Evolutionary conservation across 805 yeast genomes (phyloP).

Genomic region (Monosporozyma siamensis): DNA sequence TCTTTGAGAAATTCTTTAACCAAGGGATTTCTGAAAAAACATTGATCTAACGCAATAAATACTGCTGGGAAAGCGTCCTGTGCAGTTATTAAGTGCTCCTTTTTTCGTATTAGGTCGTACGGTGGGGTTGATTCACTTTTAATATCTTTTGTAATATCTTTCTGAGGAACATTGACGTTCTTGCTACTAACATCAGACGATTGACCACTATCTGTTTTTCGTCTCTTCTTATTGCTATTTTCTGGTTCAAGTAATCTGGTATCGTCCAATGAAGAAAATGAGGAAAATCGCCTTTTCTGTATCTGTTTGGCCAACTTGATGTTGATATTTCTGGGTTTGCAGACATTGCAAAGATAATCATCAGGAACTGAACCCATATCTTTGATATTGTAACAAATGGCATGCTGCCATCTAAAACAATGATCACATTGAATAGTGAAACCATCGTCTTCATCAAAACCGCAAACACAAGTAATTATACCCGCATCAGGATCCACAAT

Average conservation of each 20-base stretch:
- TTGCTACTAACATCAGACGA: slow-evolving; percentile 9
- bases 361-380: slow-evolving; percentile 74
- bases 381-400: slow-evolving; percentile 73
- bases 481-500: slow-evolving; percentile 78
- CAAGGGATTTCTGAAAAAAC: slow-evolving; percentile 36
- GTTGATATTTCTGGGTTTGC: slow-evolving; percentile 49
- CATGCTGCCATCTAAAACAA: slow-evolving; percentile 93
- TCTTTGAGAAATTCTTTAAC: slow-evolving; percentile 38
- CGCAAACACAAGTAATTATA: slow-evolving; percentile 82
- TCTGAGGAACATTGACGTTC: not conserved
- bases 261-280: not conserved
- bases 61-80: slow-evolving; percentile 30
- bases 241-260: slow-evolving; percentile 4
- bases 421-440: slow-evolving; percentile 90
- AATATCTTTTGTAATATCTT: not conserved
- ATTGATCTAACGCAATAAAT: slow-evolving; percentile 28
- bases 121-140: not conserved
- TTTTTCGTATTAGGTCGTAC: slow-evolving; percentile 26
- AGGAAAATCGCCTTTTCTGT: slow-evolving; percentile 22
- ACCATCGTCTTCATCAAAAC: slow-evolving; percentile 80
- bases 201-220: slow-evolving; percentile 19
- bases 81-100: slow-evolving; percentile 30
- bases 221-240: slow-evolving; percentile 3
- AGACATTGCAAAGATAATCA: slow-evolving; percentile 66
- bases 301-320: slow-evolving; percentile 34